phyloP scores from a whole-genome alignment of 495 filamentous ascomycete genomes.

The Chaetomium fimeti region DNA sequence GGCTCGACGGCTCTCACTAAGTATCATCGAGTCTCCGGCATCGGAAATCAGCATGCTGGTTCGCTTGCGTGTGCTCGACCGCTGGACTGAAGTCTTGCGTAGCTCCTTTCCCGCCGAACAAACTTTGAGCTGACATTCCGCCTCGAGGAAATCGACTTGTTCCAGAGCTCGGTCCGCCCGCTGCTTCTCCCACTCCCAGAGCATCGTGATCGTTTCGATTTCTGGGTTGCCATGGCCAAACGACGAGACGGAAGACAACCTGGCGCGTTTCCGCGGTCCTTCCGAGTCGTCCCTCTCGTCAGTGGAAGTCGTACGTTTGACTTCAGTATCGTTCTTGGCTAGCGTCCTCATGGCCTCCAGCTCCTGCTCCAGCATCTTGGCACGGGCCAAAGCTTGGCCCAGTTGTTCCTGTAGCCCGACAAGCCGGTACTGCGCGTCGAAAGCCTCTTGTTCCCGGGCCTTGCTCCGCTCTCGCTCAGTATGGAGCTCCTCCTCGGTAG shows the following conservation, averaged over 20 bases:
- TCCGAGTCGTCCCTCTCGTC: conserved; percentile 51
- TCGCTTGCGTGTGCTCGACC: conserved; percentile 33
- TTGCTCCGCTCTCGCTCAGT: conserved; percentile 50
- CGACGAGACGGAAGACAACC: conserved; percentile 36
- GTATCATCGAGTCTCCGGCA: conserved; percentile 44
- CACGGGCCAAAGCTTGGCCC: conserved; percentile 58
- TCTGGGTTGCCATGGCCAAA: conserved; percentile 37
- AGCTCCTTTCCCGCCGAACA: conserved; percentile 56
- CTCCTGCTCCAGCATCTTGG: conserved; percentile 68
- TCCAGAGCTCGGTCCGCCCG: conserved; percentile 66
- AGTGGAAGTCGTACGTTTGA: conserved; percentile 63
- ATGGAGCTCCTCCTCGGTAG: conserved; percentile 53
- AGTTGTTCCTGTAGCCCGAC: conserved; percentile 74
- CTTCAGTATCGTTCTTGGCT: conserved; percentile 58
- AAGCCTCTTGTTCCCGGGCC: conserved; percentile 70
- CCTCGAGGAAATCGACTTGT: conserved; percentile 74
- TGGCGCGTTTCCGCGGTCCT: conserved; percentile 43
- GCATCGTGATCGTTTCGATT: conserved; percentile 59
- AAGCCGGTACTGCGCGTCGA: conserved; percentile 69
- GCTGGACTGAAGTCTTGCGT: conserved; percentile 23
- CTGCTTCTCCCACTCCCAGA: conserved; percentile 64
- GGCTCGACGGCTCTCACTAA: conserved; percentile 34
- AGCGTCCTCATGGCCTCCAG: conserved; percentile 62
- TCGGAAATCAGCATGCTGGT: conserved; percentile 37
- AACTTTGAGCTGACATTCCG: conserved; percentile 73